A percentile compares a stretch with the other conserved stretches of the same genome.
Evolutionary conservation across 345 rosid species (phyloP).

Genomic region (Aquilaria malaccensis): DNA sequence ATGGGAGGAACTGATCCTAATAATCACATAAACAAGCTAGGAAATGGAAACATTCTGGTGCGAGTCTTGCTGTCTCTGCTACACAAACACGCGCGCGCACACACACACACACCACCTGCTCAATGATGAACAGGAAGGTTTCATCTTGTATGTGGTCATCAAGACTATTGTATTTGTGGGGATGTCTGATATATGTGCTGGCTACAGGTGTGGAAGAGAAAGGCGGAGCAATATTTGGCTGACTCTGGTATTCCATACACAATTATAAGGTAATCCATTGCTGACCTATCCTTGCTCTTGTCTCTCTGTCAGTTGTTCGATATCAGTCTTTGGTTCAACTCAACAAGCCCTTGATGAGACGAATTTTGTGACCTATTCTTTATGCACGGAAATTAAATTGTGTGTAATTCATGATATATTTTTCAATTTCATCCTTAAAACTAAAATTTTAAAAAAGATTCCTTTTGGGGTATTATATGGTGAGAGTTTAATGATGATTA

Average conservation of each 20-base stretch:
- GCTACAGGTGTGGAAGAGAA: conserved; percentile 80
- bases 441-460: no score
- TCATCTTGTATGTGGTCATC: no score
- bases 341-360: no score
- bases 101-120: no score
- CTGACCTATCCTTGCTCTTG: conserved; percentile 1
- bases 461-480: no score
- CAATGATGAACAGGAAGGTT: no score
- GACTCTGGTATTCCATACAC: conserved; percentile 86
- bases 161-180: no score
- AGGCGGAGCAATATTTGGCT: conserved; percentile 87
- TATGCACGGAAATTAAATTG: no score
- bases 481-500: no score
- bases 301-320: not conserved
- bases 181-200: not conserved
- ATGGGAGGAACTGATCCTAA: conserved; percentile 81
- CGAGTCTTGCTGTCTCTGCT: conserved; percentile 8
- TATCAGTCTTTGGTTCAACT: not conserved
- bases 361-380: conserved; percentile 6
- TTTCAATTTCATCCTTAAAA: no score
- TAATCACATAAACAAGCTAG: conserved; percentile 73
- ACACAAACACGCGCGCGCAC: no score
- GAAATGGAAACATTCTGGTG: conserved; percentile 80
- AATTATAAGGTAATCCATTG: conserved; percentile 53
- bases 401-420: no score